phyloP scores from a whole-genome alignment of 75 land plant species.

The Cupressus sempervirens region DNA sequence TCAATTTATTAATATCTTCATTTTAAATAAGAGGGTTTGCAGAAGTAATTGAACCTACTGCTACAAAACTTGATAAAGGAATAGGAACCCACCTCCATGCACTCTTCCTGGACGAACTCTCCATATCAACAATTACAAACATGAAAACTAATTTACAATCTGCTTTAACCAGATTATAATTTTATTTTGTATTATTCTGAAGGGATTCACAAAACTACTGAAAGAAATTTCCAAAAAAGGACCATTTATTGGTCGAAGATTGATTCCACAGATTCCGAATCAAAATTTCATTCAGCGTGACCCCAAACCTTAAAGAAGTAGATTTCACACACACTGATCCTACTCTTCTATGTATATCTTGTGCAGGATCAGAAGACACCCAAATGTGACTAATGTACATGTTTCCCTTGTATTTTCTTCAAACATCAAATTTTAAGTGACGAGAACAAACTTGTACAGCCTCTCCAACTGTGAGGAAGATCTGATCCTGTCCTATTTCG shows the following conservation, averaged over 20 bases:
- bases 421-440: conserved; percentile 17
- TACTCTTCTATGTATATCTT: not conserved
- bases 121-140: too few species aligned
- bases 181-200: too few species aligned
- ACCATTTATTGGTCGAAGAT: not conserved
- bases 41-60: too few species aligned
- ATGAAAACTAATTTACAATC: too few species aligned
- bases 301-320: not conserved
- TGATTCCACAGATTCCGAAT: not conserved
- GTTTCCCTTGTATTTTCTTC: not conserved
- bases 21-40: not conserved
- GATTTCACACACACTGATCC: not conserved
- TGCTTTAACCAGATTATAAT: too few species aligned
- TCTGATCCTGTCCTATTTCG: conserved; percentile 50
- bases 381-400: not conserved
- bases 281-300: not conserved
- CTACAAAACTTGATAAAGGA: not conserved
- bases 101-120: not conserved
- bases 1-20: not conserved
- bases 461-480: conserved; percentile 76
- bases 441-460: conserved; percentile 53
- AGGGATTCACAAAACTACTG: not conserved
- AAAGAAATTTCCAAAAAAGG: not conserved
- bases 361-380: not conserved
- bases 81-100: not conserved